Base-by-base conservation (phyloP, 441 rosid genomes). In the Mallotus japonicus region DNA sequence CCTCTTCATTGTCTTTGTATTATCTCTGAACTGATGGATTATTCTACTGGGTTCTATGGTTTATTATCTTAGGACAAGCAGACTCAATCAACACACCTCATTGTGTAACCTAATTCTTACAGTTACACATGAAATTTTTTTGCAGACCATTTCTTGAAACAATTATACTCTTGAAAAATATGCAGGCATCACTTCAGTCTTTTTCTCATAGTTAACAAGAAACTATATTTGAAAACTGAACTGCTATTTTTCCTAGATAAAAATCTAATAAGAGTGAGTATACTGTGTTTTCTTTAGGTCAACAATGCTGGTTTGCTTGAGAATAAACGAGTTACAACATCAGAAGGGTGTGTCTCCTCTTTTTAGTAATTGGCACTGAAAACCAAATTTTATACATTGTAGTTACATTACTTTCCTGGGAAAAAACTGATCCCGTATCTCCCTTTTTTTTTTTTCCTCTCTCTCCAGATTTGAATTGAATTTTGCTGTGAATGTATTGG, bases 251-350 rank as follows among this genome's bases (percentile, higher is more conserved):
- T 54, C 17, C 20, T 46, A 65, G 28, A 53, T 72, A 16, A 53
- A 65, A 56, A 47, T 19, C 66, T 46, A 59, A 79, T 56, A 20
- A 20, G 47, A 9, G 24, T 24, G 47, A 9, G 24, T 73, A 6
- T 61, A 24, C 59, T 50, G 75, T 68, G 19, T 49, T 56, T 15
- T 61, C 19, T 70, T 58, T 65, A 94, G 97, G 88, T 94, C 77
- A 92, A 94, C 74, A 94, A 90, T 83, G 97, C 97, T 34, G 97
- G 99, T 54, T 13, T 87, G 82, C 85, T 94, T 12, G 97, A 92
- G 84, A 72, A 83, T 34, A 83, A 84, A 63, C 81, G 83, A 62
- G 61, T 83, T 32, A 85, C 79, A 55, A 88, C 97, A 44, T 75
- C 89, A 46, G 95, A 92, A 83, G 99, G 99, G 97, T 90, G 72